Base-by-base conservation (phyloP, 371 early-diverging fungal genomes). In the Mucor plumbeus region DNA sequence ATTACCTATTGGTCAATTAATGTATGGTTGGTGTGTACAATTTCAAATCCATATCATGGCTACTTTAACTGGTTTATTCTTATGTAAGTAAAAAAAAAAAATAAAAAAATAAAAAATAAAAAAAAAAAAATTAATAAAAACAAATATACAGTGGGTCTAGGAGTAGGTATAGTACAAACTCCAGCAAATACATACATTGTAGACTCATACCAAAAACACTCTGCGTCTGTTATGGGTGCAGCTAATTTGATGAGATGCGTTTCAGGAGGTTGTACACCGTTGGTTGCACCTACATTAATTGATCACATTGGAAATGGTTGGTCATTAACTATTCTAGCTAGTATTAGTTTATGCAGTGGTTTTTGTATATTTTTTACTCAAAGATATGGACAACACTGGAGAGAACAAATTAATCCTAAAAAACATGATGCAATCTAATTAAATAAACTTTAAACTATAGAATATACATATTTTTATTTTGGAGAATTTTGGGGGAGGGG, bases 1-100 rank as follows among this genome's bases (percentile, higher is more conserved):
- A 13, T 65, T 82, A n/a, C 74, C 77, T 0, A 9, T 73, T 1
- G 83, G 82, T 8, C 70, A 79, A 19, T 54, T 83, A 1, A 56
- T 78, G 4, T 82, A 83, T 61, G 85, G 85, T 0, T 85, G 85
- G 85, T 81, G 79, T 35, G 21, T 76, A 1, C 65, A 80, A 14
- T 48, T 53, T 19, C 63, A 66, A 35, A 26, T 77, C 17, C 71
- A 80, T 63, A 59, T 75, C 7, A 59, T 64, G 9, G 55, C 65
- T 4, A 68, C 68, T 11, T 47, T 84, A 9, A 33, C 62, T 13
- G 84, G 84, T 3, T 54, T 79, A 17, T 81, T 84, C 60, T 41
- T 83, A 38, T 64, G 84, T 78, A 77, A 73, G 80, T 68, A 7
- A 15, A 17, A 38, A 26, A 2, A 41, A 40, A 13, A 21, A 26